Evolutionary conservation across 768 basidiomycete species (phyloP), one percentile per base, ranked within the genome.

Genomic region (Rhodosporidiobolus odoratus): DNA sequence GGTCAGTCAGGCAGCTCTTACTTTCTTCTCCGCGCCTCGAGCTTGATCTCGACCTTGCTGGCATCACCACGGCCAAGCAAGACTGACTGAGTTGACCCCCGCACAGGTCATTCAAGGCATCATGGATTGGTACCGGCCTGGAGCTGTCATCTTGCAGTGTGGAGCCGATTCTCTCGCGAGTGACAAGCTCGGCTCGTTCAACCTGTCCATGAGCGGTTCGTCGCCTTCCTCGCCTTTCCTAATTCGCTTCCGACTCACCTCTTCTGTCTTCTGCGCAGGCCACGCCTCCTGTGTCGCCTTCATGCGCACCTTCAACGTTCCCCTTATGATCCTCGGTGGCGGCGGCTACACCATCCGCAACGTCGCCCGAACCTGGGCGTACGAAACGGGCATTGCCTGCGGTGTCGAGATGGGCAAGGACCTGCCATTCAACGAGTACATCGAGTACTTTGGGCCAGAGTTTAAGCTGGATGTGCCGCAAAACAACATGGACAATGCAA

Each of bases 281-380:
- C 96, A 99, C 79, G 91, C 92, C 13, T 86, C 88, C 73, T 96
- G 92, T 76, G 91, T 93, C 27, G 85, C 88, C 70, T 97, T 89
- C 78, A 83, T 98, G 62, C 86, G 91, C 62, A 84, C 85, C 69
- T 87, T 90, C 77, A 87, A 89, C 72, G 82, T 96, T 41, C 95
- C 95, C 0, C 83, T 94, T 57, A 90, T 98, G 74, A 83, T 97
- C 45, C 84, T 99, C 5, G 95, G 95, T 37, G 95, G 95, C 3
- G 95, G 95, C 23, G 95, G 95, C 4, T 99, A 98, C 80, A 98
- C 95, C 0, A 89, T 95, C 48, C 92, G 94, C 80, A 99, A 99
- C 77, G 93, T 97, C 27, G 91, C 92, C 10, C 84, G 92, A 54
- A 87, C 89, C 43, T 99, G 95, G 95, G 88, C 93, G 38, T 95